phyloP scores from a whole-genome alignment of 2,329 filamentous ascomycete species.

The Gnomoniopsis sp. region DNA sequence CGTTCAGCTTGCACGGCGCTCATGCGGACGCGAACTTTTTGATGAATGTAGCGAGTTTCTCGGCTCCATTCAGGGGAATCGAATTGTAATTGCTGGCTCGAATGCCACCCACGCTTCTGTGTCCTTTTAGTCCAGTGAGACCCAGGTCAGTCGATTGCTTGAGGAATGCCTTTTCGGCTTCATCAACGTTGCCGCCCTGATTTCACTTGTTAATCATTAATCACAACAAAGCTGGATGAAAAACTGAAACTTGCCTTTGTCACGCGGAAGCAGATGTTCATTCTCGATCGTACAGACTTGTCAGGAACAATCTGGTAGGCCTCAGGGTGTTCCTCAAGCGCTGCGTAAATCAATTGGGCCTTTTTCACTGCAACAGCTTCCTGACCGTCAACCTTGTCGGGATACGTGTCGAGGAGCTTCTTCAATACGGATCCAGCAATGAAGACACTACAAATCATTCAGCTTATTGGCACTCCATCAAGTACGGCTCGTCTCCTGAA shows the following conservation, averaged over 20 bases:
- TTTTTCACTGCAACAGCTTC: conserved; percentile 72
- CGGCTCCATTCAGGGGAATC: conserved; percentile 62
- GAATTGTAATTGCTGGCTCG: conserved; percentile 89
- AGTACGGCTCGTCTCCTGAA: conserved; percentile 6
- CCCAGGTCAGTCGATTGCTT: conserved; percentile 65
- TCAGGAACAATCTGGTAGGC: conserved; percentile 77
- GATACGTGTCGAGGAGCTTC: conserved; percentile 63
- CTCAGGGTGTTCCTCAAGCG: conserved; percentile 68
- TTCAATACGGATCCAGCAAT: conserved; percentile 86
- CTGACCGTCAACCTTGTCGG: conserved; percentile 72
- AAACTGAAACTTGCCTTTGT: conserved; percentile 35
- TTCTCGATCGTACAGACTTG: conserved; percentile 72
- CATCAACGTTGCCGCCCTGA: conserved; percentile 55
- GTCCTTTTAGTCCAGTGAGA: conserved; percentile 81
- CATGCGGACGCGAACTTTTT: conserved; percentile 44
- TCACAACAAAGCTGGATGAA: background rate
- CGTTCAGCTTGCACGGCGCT: background rate
- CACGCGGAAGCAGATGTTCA: conserved; percentile 94
- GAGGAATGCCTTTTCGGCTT: conserved; percentile 77
- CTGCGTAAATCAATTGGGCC: conserved; percentile 70
- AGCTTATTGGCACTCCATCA: background rate
- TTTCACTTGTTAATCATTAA: background rate
- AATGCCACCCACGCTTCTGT: conserved; percentile 82
- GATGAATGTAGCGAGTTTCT: conserved; percentile 66
- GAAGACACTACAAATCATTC: conserved; percentile 60